These are phyloP conservation scores for Neurospora sp. DNA, from an alignment of 495 filamentous ascomycete genomes.

Conservation along the genomic window DNA sequence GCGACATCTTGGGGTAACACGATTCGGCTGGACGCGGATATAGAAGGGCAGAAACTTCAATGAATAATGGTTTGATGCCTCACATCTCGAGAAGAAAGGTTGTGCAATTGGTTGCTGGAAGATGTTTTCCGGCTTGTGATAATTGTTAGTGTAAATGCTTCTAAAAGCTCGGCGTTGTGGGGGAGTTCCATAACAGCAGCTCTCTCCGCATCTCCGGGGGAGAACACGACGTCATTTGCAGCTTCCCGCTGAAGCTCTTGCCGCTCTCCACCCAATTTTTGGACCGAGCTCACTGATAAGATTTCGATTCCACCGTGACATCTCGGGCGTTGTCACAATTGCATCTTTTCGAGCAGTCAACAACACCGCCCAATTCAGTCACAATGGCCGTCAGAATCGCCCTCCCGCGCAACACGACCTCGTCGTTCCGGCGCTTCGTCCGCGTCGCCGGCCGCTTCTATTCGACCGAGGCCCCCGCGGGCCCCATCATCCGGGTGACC, in stretches of 20 bases:
- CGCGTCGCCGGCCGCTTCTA: slow-evolving; percentile 14
- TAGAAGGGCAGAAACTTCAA: neutral
- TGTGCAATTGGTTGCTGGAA: neutral
- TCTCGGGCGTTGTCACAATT: neutral
- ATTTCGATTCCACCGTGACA: neutral
- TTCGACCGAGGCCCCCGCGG: slow-evolving; percentile 22
- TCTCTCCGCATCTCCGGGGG: neutral
- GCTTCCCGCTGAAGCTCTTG: neutral
- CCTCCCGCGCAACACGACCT: neutral
- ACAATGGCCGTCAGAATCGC: neutral
- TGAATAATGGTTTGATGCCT: neutral
- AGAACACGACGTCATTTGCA: neutral
- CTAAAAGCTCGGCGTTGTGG: neutral
- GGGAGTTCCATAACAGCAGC: neutral
- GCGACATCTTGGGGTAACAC: neutral
- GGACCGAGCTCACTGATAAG: neutral
- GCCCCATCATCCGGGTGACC: slow-evolving; percentile 54
- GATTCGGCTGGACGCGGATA: neutral
- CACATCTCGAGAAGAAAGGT: neutral
- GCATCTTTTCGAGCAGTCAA: neutral
- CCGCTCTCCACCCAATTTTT: neutral
- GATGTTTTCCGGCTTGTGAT: neutral
- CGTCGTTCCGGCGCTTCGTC: neutral
- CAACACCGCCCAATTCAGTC: neutral
- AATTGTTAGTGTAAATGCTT: neutral